Evolutionary conservation across 2,329 filamentous ascomycete species (phyloP).

Genomic region (Ascochyta viciae-villosae): DNA sequence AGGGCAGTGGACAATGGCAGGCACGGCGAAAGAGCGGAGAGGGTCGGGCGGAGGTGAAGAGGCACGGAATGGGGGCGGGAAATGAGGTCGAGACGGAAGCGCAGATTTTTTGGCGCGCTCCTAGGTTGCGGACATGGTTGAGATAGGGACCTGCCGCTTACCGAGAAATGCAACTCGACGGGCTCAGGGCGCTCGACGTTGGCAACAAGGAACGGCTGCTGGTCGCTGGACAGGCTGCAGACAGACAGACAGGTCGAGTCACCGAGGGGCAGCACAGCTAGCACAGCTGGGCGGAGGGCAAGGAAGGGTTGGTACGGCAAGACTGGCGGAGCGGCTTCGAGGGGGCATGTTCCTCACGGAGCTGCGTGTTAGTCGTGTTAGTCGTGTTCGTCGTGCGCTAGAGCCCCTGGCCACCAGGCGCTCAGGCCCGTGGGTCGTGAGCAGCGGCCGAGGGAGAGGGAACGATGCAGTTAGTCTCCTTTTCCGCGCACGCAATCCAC

Average conservation of each 20-base stretch:
- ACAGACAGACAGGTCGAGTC: conserved; percentile 29
- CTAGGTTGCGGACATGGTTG: conserved; percentile 35
- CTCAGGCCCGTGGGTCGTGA: conserved; percentile 22
- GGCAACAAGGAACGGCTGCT: conserved; percentile 44
- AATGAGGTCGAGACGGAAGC: conserved; percentile 36
- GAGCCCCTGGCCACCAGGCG: conserved; percentile 35
- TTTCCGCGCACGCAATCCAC: conserved; percentile 18
- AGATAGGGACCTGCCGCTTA: conserved; percentile 39
- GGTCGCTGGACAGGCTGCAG: conserved; percentile 35
- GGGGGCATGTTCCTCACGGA: conserved; percentile 41
- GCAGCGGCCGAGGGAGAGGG: conserved; percentile 17
- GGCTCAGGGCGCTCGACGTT: not conserved
- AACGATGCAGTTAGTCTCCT: conserved; percentile 15
- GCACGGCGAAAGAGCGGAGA: conserved; percentile 14
- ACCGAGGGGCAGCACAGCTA: conserved; percentile 25
- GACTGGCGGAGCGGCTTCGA: conserved; percentile 36
- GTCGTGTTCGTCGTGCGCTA: conserved; percentile 32
- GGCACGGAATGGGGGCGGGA: conserved; percentile 36
- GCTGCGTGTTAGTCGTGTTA: conserved; percentile 10
- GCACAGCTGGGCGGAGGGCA: conserved; percentile 25
- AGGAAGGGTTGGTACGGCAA: conserved; percentile 30
- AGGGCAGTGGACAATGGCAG: conserved; percentile 26
- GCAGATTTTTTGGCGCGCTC: conserved; percentile 46
- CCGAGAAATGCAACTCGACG: conserved; percentile 32
- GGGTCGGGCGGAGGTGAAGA: conserved; percentile 24